These are phyloP conservation scores for Penicillium rolfsii DNA, from an alignment of 2,329 filamentous ascomycete genomes.

Conservation along the genomic window DNA sequence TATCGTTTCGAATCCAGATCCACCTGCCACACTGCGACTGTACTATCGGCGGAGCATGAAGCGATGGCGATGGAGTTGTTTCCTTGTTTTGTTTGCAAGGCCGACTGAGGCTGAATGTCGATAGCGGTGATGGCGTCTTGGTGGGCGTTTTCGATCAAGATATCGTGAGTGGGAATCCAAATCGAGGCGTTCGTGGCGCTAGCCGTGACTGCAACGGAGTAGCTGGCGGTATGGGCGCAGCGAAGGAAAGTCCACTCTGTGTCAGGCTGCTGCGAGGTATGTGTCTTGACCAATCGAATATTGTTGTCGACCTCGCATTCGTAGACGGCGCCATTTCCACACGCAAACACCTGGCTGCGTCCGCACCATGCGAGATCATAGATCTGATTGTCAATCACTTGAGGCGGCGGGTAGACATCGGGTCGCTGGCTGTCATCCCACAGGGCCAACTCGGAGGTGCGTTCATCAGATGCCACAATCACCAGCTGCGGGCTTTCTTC, in stretches of 20 bases:
- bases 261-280: constrained; percentile 33
- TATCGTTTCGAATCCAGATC: constrained; percentile 43
- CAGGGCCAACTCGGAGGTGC: constrained; percentile 46
- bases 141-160: constrained; percentile 45
- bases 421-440: constrained; percentile 48
- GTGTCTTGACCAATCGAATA: constrained; percentile 43
- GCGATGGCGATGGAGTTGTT: constrained; percentile 43
- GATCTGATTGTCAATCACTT: constrained; percentile 43
- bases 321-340: constrained; percentile 46
- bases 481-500: constrained; percentile 44
- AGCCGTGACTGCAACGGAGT: constrained; percentile 45
- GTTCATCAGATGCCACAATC: constrained; percentile 49
- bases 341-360: constrained; percentile 42
- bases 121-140: constrained; percentile 49
- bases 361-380: constrained; percentile 50
- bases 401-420: constrained; percentile 42
- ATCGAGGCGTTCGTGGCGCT: constrained; percentile 43
- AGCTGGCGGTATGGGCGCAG: constrained; percentile 34
- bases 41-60: constrained; percentile 51
- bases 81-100: constrained; percentile 27
- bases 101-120: constrained; percentile 44
- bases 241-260: constrained; percentile 49
- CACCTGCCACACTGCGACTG: constrained; percentile 50
- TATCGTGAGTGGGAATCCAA: constrained; percentile 52
- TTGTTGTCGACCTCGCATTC: constrained; percentile 45